These are phyloP conservation scores for Phaffia tasmanica DNA, from an alignment of 768 basidiomycete genomes.

Conservation along the genomic window DNA sequence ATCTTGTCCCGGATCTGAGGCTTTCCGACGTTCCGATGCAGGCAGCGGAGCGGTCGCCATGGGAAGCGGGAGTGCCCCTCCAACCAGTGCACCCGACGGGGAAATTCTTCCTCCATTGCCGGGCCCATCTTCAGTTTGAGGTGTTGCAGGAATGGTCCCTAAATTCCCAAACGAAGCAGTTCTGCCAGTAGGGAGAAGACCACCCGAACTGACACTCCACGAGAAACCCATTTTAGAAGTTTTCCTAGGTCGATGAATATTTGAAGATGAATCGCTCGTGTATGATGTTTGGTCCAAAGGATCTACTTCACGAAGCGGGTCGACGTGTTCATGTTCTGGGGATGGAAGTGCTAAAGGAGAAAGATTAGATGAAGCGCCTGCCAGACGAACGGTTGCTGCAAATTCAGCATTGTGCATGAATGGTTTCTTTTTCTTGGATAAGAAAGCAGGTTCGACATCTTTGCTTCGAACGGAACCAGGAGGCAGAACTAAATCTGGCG, in stretches of 20 bases:
- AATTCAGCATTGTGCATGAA: slow-evolving; percentile 25
- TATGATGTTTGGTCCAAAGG: slow-evolving; percentile 51
- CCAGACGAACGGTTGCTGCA: slow-evolving; percentile 74
- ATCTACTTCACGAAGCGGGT: slow-evolving; percentile 56
- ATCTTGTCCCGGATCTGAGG: slow-evolving; percentile 7
- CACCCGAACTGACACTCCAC: slow-evolving; percentile 13
- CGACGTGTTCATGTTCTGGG: slow-evolving; percentile 81
- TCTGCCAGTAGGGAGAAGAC: slow-evolving; percentile 7
- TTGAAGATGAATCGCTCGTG: slow-evolving; percentile 47
- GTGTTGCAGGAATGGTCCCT: slow-evolving; percentile 20
- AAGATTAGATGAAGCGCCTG: slow-evolving; percentile 69
- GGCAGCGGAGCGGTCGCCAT: slow-evolving; percentile 23
- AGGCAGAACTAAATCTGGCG: not conserved
- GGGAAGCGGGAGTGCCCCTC: not conserved
- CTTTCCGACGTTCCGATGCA: slow-evolving; percentile 1
- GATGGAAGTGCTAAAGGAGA: slow-evolving; percentile 78
- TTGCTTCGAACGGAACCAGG: not conserved
- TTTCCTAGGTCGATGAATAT: slow-evolving; percentile 27
- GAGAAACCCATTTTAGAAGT: not conserved
- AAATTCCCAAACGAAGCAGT: not conserved
- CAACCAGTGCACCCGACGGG: not conserved
- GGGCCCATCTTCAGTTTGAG: slow-evolving; percentile 9
- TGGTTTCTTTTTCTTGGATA: slow-evolving; percentile 9
- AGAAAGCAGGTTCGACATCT: slow-evolving; percentile 26
- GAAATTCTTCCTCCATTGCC: not conserved